Percentiles rank a stretch among this genome's conserved stretches.
phyloP scores from a whole-genome alignment of 371 early-diverging fungal genomes.

The Rhizomucor miehei region DNA sequence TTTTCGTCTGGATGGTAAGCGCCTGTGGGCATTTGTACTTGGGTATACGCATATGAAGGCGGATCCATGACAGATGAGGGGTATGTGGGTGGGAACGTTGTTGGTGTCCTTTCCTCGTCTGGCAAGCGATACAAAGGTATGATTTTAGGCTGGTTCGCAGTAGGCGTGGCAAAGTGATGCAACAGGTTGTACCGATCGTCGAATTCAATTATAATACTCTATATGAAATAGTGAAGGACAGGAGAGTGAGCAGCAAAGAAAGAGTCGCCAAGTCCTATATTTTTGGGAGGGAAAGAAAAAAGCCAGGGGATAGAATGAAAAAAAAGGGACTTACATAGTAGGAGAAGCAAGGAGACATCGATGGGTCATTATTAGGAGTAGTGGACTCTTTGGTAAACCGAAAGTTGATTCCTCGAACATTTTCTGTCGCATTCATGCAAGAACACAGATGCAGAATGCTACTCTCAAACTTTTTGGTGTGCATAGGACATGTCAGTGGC shows the following conservation, averaged over 20 bases:
- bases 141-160: constrained; percentile 5
- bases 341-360: constrained; percentile 12
- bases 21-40: constrained; percentile 17
- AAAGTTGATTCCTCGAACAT: constrained; percentile 45
- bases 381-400: constrained; percentile 26
- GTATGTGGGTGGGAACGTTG: constrained; percentile 8
- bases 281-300: not conserved
- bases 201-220: constrained; percentile 43
- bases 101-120: not conserved
- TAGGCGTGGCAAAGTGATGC: constrained; percentile 30
- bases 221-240: not conserved
- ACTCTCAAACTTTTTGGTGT: constrained; percentile 27
- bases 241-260: not conserved
- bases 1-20: constrained; percentile 33
- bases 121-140: constrained; percentile 22
- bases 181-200: constrained; percentile 38
- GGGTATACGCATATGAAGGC: constrained; percentile 18
- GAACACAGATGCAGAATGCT: constrained; percentile 32
- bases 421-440: constrained; percentile 50
- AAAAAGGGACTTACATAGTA: constrained; percentile 29
- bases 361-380: constrained; percentile 8
- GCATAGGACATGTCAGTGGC: not conserved
- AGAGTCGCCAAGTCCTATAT: too few relatives aligned
- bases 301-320: not conserved
- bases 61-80: constrained; percentile 9